Evolutionary conservation across 495 filamentous ascomycete species (phyloP), one percentile per base, ranked within the genome.

Genomic region (Baudoinia panamericana): DNA sequence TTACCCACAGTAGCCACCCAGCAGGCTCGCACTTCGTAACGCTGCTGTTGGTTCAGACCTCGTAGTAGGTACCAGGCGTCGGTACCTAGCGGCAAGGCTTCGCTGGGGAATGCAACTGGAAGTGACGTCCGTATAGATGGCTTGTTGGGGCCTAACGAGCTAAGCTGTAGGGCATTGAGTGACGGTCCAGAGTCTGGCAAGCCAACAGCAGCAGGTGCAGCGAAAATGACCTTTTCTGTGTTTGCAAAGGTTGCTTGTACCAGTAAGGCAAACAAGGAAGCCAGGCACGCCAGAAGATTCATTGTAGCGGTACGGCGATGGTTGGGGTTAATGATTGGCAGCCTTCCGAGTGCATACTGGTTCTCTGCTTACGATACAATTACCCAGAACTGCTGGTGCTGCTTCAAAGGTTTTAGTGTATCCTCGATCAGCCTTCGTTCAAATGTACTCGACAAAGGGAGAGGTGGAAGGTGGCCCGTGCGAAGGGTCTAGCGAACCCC

Each of bases 11-110:
- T 92, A 30, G 90, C 90, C 47, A 82, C 66, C 90, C 90, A 97
- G 62, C 90, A 97, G 45, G 95, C 68, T 17, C 90, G 73, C 23
- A 93, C 74, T 65, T 97, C 90, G 65, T 96, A 93, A 44, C 87
- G 73, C 52, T 80, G 79, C 8, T 75, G 71, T 15, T 74, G 68
- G 15, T 58, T 67, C 35, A 97, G 68, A n/a, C 71, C 62, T 39
- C 85, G 71, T n/a, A 97, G 71, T 23, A 88, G 66, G 49, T 82
- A 73, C 90, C 90, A 95, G 27, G 84, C 77, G 22, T 78, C 63
- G 16, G 67, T 62, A 5, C 84, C 86, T 4, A 64, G 42, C n/a
- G 67, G 69, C 4, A 61, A 54, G 5, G 60, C 51, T 1, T 56
- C 30, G 6, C 60, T 71, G 7, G 84, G 80, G 52, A 87, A 92